Evolutionary conservation across 305 asterid genomes (phyloP).

Genomic region (Fraxinus nigra): DNA sequence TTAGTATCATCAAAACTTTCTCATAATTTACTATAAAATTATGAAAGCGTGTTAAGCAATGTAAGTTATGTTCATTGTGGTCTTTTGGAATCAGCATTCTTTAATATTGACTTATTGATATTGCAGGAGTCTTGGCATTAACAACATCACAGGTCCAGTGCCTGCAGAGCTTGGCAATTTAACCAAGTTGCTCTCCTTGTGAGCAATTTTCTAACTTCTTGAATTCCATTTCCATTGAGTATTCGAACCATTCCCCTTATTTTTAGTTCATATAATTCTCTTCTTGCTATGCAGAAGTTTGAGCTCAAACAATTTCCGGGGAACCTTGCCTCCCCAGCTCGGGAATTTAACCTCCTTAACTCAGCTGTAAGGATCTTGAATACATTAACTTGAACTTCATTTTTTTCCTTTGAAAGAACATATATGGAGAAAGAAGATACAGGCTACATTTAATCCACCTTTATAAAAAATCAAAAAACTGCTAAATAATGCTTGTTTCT

Average conservation of each 20-base stretch:
- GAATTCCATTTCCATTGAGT: neutral
- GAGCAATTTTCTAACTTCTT: constrained; percentile 20
- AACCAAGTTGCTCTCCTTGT: constrained; percentile 45
- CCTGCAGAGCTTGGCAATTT: constrained; percentile 56
- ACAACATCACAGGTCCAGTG: constrained; percentile 53
- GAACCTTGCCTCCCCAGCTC: constrained; percentile 45
- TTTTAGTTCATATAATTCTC: neutral
- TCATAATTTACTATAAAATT: neutral
- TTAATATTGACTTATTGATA: neutral
- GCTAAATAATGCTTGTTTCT: neutral
- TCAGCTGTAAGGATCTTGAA: constrained; percentile 41
- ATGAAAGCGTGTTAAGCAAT: neutral
- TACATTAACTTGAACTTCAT: neutral
- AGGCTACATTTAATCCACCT: neutral
- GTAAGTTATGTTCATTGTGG: neutral
- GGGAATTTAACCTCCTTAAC: constrained; percentile 46
- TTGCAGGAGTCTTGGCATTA: constrained; percentile 59
- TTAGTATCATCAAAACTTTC: constrained; percentile 29
- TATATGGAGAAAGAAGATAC: neutral
- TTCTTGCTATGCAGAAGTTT: constrained; percentile 38
- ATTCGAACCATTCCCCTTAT: neutral
- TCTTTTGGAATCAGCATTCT: neutral
- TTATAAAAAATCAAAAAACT: neutral
- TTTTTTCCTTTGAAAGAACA: neutral
- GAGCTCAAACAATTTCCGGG: constrained; percentile 54